phyloP scores from a whole-genome alignment of 2,329 filamentous ascomycete genomes.

The Sporothrix euskadiensis region DNA sequence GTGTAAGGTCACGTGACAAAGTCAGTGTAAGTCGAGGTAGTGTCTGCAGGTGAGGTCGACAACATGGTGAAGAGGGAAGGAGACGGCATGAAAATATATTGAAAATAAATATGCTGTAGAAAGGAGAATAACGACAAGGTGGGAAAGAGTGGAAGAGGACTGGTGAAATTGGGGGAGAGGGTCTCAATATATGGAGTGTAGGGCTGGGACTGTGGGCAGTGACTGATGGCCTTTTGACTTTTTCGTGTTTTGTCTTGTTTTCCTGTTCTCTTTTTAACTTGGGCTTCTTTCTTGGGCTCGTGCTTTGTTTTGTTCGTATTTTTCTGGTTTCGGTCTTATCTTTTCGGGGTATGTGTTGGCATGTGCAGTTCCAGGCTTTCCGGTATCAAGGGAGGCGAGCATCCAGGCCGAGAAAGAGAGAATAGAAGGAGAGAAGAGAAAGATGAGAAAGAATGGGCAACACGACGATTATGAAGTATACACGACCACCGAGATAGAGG shows the following conservation, averaged over 20 bases:
- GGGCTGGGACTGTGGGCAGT: neutral
- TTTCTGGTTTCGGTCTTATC: neutral
- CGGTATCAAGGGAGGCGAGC: neutral
- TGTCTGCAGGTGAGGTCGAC: neutral
- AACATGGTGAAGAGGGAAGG: neutral
- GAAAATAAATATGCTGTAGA: neutral
- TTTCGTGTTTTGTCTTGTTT: neutral
- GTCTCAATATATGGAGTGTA: constrained; percentile 19
- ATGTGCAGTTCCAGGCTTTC: constrained; percentile 17
- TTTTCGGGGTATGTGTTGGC: neutral
- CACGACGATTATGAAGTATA: neutral
- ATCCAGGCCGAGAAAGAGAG: neutral
- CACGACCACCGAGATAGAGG: neutral
- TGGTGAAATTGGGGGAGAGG: constrained; percentile 9
- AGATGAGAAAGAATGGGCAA: neutral
- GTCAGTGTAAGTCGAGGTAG: neutral
- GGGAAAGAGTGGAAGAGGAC: neutral
- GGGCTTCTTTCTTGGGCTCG: neutral
- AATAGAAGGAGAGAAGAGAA: neutral
- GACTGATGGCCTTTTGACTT: neutral
- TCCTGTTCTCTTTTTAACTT: neutral
- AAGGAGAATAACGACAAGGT: neutral
- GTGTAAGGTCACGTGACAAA: neutral
- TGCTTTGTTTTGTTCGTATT: neutral
- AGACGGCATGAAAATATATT: neutral